Base-by-base conservation (phyloP, 1,139 yeast species). In the Taphrina wiesneri region DNA sequence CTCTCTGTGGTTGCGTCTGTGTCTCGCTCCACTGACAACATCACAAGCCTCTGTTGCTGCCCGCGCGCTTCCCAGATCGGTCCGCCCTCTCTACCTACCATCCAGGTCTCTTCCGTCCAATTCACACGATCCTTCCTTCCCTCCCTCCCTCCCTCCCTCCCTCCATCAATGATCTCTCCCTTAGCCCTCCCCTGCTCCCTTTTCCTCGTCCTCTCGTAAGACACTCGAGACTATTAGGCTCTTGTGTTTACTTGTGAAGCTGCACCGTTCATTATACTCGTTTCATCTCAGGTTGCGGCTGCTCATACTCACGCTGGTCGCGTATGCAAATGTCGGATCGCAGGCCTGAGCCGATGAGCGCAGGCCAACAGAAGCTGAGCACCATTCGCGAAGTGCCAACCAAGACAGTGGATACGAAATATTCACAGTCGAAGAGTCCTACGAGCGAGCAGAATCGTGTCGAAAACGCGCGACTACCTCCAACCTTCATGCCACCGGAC, bases 401-500 rank as follows among this genome's bases (percentile, higher is more conserved):
- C 43, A 39, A 7, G 17, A 13, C 3, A 19, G 43, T 2, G 7
- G 17, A 39, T 19, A n/a, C 43, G 43, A 39, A 39, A 9, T 11
- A 30, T 11, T 11, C 6, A 30, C 9, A 30, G 34, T 30, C 34
- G 9, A 30, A 11, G 34, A n/a, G 19, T 39, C 19, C 43, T 13
- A 15, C n/a, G n/a, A n/a, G n/a, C 41, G 41, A 7, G 4, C 43
- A 39, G 19, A 19, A 13, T 6, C 7, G 17, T 19, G 19, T 13
- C 6, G 49, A 45, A 7, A 21, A 28, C 21, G 49, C 45, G 26
- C 64, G 64, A 1, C 17, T 32, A n/a, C 64, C 64, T 23, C 64
- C 64, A 19, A 60, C 23, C 51, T 60, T 60, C 23, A 13, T 32
- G 23, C 64, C 64, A 19, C 64, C 64, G 13, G 64, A 60, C 21